These are phyloP conservation scores for Solanum lignicaule DNA, from an alignment of 257 asterid genomes.

Conservation along the genomic window DNA sequence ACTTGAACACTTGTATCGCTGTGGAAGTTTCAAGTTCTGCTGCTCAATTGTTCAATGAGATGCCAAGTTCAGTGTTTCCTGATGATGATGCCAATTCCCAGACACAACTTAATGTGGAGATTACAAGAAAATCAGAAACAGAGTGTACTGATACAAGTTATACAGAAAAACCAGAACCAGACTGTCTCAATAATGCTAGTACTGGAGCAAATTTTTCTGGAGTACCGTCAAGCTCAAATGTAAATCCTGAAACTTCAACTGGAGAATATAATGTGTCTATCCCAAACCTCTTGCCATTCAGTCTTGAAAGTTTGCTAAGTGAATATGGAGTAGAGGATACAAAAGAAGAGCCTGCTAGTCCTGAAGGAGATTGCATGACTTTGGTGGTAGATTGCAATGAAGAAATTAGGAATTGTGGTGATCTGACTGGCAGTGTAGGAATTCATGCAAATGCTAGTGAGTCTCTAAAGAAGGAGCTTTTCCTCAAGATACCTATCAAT, in stretches of 20 bases:
- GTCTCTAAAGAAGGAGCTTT: conserved; percentile 2
- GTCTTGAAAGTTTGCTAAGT: not conserved
- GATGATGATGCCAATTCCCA: conserved; percentile 2
- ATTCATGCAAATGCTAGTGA: not conserved
- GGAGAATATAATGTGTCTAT: not conserved
- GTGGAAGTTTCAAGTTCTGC: not conserved
- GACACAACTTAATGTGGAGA: not conserved
- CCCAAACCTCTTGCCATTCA: not conserved
- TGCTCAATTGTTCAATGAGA: conserved; percentile 5
- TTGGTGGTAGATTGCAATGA: not conserved
- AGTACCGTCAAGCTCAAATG: conserved; percentile 8
- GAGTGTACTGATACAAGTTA: not conserved
- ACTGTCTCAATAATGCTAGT: not conserved
- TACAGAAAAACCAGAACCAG: conserved; percentile 7
- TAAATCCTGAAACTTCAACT: not conserved
- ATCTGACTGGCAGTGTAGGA: not conserved
- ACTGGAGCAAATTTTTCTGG: conserved; percentile 2
- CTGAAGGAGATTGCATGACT: not conserved
- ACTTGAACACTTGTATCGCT: not conserved
- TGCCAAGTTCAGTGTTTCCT: conserved; percentile 5
- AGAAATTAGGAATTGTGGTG: not conserved
- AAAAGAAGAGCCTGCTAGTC: not conserved
- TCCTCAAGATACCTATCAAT: not conserved
- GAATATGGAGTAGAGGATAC: not conserved
- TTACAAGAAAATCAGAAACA: conserved; percentile 1